Conservation (phyloP, 768 basidiomycete species). For the Dacryopinax primogenitus region DNA sequence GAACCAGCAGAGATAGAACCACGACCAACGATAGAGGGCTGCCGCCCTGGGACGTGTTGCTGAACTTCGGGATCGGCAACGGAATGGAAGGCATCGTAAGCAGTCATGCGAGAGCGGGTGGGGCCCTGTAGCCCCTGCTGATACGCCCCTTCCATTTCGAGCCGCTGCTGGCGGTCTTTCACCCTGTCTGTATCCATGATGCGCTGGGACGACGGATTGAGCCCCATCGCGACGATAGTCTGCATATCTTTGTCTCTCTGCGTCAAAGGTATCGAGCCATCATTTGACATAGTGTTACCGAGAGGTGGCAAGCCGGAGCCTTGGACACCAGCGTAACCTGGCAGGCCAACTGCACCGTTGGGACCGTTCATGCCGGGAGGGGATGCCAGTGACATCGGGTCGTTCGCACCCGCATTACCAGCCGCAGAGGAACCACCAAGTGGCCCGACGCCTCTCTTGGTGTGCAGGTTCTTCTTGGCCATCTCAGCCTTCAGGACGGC, state of each 20-base stretch:
- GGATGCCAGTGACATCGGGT: slow-evolving; percentile 17
- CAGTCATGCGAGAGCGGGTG: slow-evolving; percentile 30
- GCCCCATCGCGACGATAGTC: slow-evolving; percentile 38
- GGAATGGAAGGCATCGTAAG: slow-evolving; percentile 72
- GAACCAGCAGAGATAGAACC: not conserved
- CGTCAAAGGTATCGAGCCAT: slow-evolving; percentile 25
- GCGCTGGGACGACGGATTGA: slow-evolving; percentile 23
- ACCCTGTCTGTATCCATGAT: slow-evolving; percentile 29
- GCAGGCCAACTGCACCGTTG: slow-evolving; percentile 21
- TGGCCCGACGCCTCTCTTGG: slow-evolving; percentile 78
- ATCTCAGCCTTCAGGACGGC: slow-evolving; percentile 94
- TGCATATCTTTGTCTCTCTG: slow-evolving; percentile 39
- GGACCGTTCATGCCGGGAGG: slow-evolving; percentile 19
- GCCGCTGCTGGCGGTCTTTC: slow-evolving; percentile 23
- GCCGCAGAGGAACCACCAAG: slow-evolving; percentile 30
- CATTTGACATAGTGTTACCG: slow-evolving; percentile 12
- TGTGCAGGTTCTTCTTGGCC: slow-evolving; percentile 99
- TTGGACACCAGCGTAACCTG: slow-evolving; percentile 11
- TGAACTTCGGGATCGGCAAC: slow-evolving; percentile 27
- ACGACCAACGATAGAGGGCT: not conserved
- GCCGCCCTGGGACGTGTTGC: not conserved
- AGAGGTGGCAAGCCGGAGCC: not conserved
- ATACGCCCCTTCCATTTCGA: slow-evolving; percentile 36
- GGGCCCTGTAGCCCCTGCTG: slow-evolving; percentile 32
- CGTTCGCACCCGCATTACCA: slow-evolving; percentile 23